These are phyloP conservation scores for Mallotus nudiflorus DNA, from an alignment of 345 rosid species.

Conservation along the genomic window DNA sequence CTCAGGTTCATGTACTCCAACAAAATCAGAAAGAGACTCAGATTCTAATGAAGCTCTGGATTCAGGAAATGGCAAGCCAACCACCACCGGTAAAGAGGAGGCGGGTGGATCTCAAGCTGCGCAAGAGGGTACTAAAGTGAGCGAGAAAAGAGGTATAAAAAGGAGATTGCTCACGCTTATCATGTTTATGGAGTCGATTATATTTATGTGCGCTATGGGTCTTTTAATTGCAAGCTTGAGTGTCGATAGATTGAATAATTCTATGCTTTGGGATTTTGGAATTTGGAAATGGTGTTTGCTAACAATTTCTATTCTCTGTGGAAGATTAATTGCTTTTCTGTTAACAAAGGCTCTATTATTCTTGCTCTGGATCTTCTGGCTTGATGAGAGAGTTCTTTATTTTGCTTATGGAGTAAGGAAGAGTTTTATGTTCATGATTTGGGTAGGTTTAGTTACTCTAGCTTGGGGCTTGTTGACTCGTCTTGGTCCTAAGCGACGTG, in stretches of 20 bases:
- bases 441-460: conserved; percentile 6
- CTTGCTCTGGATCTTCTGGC: conserved; percentile 48
- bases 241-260: conserved; percentile 23
- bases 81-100: no score
- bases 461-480: background rate
- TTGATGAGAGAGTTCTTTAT: conserved; percentile 58
- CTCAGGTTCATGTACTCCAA: no score
- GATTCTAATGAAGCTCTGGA: no score
- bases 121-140: no score
- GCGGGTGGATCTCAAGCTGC: no score
- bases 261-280: conserved; percentile 37
- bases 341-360: conserved; percentile 43
- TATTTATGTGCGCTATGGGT: conserved; percentile 27
- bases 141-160: no score
- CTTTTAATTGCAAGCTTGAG: conserved; percentile 40
- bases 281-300: conserved; percentile 61
- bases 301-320: conserved; percentile 44
- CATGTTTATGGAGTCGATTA: conserved; percentile 28
- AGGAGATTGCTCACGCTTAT: background rate
- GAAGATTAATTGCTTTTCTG: conserved; percentile 48
- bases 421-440: conserved; percentile 34
- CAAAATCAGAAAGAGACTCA: no score
- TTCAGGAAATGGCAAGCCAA: no score
- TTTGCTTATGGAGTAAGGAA: conserved; percentile 52
- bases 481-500: conserved; percentile 30